Evolutionary conservation across 2,329 filamentous ascomycete genomes (phyloP).

Genomic region (Didymella segeticola): DNA sequence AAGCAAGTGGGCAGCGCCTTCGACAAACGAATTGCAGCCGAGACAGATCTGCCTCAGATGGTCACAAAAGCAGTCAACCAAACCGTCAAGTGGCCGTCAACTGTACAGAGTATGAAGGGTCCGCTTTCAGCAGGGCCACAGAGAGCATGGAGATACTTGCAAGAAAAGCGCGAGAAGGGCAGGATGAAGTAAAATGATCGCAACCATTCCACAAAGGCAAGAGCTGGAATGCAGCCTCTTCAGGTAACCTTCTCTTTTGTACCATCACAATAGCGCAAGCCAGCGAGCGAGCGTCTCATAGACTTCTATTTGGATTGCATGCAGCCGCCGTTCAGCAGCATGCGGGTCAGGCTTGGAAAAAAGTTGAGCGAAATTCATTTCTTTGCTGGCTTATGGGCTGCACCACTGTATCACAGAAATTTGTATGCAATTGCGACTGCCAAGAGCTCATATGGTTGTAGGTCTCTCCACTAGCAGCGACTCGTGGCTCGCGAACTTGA

Average conservation of each 20-base stretch:
- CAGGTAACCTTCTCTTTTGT: conserved; percentile 22
- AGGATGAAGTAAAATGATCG: conserved; percentile 34
- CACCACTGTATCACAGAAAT: background rate
- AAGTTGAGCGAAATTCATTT: conserved; percentile 11
- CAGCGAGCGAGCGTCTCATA: conserved; percentile 10
- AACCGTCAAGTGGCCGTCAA: conserved; percentile 92
- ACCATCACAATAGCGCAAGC: conserved; percentile 27
- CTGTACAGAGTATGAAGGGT: conserved; percentile 85
- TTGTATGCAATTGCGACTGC: background rate
- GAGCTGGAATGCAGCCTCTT: background rate
- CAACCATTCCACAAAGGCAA: background rate
- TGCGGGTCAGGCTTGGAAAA: conserved; percentile 20
- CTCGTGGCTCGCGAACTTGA: background rate
- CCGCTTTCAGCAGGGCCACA: conserved; percentile 76
- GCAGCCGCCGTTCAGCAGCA: conserved; percentile 15
- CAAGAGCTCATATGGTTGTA: background rate
- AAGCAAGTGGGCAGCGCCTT: conserved; percentile 82
- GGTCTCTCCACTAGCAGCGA: no score
- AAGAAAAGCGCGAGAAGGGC: conserved; percentile 71
- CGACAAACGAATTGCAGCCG: conserved; percentile 82
- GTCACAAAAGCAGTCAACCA: conserved; percentile 80
- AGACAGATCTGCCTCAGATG: conserved; percentile 71
- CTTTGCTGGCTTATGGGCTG: conserved; percentile 3
- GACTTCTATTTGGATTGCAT: conserved; percentile 10
- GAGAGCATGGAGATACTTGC: conserved; percentile 75